Evolutionary conservation across 305 asterid species (phyloP), one percentile per base, ranked within the genome.

Genomic region (Petunia hybrid): DNA sequence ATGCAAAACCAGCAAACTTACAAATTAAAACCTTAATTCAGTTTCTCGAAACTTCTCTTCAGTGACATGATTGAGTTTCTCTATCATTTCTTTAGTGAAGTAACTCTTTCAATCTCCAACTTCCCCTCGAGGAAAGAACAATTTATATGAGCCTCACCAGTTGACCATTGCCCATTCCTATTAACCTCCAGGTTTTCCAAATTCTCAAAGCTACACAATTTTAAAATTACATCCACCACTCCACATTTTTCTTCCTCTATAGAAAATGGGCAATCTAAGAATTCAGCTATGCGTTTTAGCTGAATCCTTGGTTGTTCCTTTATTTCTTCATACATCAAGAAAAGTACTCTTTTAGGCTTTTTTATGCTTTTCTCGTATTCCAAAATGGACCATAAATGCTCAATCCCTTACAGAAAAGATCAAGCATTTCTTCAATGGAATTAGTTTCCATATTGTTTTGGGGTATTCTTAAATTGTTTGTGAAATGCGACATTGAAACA

Each of bases 251-350:
- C 74, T 66, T 66, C 45, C 74, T 66, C 74, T 66, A 42, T 38
- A 13, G n/a, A 38, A 14, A 13, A 12, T 41, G 90, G 86, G 46
- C 42, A 82, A 64, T 89, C 90, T 71, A 86, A 76, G 81, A 89
- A 89, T 14, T 79, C 83, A 1, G 89, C 90, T 67, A 88, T 12
- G 22, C 78, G 84, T 86, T 79, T 89, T 79, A 85, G 10, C 4
- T 85, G 55, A 41, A 79, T 51, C 8, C 61, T 35, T 0, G 81
- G 43, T 46, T 88, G 59, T 22, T 81, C 86, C 78, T 81, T 86
- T 86, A 88, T 76, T 3, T 89, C 93, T 84, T 89, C 93, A 9
- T 88, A 89, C 84, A 77, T 88, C 51, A 89, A 42, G 78, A 89
- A 85, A 79, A 88, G n/a, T 38, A 88, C 89, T 40, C 85, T 86